Base-by-base conservation (phyloP, 164 flowering plant species). In the grape (Vitis vinifera) region DNA sequence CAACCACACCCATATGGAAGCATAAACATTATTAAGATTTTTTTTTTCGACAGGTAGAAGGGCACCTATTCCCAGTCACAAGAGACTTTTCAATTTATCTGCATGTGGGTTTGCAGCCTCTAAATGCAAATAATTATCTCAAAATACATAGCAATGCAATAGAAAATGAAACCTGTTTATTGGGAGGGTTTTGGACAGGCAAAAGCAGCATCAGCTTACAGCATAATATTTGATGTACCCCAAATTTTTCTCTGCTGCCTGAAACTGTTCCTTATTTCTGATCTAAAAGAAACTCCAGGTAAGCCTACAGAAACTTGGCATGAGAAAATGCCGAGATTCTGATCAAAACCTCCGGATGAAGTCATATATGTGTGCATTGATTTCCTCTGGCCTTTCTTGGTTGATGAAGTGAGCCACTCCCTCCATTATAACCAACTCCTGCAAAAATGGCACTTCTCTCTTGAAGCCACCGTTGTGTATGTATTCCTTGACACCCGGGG, bases 351-450 rank as follows among this genome's bases (percentile, higher is more conserved):
- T 80, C 69, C 76, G 72, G 71, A 85, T 72, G 77, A 85, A 85
- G 16, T 85, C 83, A 13, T 73, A 73, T 11, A 87, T 81, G 65
- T 87, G 88, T 16, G 63, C 67, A 58, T 68, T 83, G 64, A 85
- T 51, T 59, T 85, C 85, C 3, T 80, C 88, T 12, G 87, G 73
- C 66, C 70, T 85, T 55, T 87, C 90, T 76, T 83, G 78, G 74
- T 78, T 78, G 69, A 83, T 50, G 55, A 83, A 87, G 76, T 85
- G 90, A 50, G 73, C 85, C 1, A 75, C 86, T 69, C 85, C 90
- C 77, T 86, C 85, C 86, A 86, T 75, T 9, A 84, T 73, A n/a
- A 84, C 87, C 3, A 81, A 68, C 47, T 87, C 87, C 57, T 87
- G 76, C 75, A 87, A 67, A 62, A 56, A 68, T 4, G 85, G 90